Conservation (phyloP, 2,329 filamentous ascomycete genomes). For the Nemania sp. region DNA sequence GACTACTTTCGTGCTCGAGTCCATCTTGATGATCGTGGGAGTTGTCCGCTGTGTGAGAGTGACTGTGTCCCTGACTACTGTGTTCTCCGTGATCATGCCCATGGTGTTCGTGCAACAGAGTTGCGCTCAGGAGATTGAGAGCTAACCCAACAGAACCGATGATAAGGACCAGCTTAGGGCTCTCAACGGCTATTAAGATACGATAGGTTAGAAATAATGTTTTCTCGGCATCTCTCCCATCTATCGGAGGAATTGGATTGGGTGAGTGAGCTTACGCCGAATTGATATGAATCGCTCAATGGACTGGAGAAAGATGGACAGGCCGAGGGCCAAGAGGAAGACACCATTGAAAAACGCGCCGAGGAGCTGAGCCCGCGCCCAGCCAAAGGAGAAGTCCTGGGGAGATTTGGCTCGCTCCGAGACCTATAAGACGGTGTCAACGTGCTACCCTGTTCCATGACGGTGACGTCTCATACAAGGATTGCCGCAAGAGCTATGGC, state of each 20-base stretch:
- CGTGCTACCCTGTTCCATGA: background rate
- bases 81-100: slow-evolving; percentile 37
- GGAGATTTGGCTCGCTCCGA: slow-evolving; percentile 61
- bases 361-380: slow-evolving; percentile 73
- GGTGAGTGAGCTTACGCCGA: slow-evolving; percentile 48
- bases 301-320: slow-evolving; percentile 75
- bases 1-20: slow-evolving; percentile 34
- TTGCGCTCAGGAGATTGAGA: slow-evolving; percentile 68
- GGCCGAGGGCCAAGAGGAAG: slow-evolving; percentile 71
- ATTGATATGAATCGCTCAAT: slow-evolving; percentile 70
- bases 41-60: slow-evolving; percentile 29
- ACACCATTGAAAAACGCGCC: slow-evolving; percentile 83
- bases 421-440: slow-evolving; percentile 48
- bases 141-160: slow-evolving; percentile 69
- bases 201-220: slow-evolving; percentile 14
- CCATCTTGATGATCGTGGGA: slow-evolving; percentile 32
- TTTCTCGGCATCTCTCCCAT: background rate
- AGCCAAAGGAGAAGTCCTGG: slow-evolving; percentile 70
- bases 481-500: slow-evolving; percentile 68
- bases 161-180: slow-evolving; percentile 69
- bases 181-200: slow-evolving; percentile 57
- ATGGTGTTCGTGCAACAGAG: slow-evolving; percentile 65
- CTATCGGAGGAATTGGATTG: background rate
- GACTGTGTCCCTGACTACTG: slow-evolving; percentile 47
- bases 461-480: slow-evolving; percentile 50